Percentiles rank a stretch among this genome's conserved stretches.
Evolutionary conservation across 2,329 filamentous ascomycete species (phyloP).

Genomic region (Sodiomyces alkalinus): DNA sequence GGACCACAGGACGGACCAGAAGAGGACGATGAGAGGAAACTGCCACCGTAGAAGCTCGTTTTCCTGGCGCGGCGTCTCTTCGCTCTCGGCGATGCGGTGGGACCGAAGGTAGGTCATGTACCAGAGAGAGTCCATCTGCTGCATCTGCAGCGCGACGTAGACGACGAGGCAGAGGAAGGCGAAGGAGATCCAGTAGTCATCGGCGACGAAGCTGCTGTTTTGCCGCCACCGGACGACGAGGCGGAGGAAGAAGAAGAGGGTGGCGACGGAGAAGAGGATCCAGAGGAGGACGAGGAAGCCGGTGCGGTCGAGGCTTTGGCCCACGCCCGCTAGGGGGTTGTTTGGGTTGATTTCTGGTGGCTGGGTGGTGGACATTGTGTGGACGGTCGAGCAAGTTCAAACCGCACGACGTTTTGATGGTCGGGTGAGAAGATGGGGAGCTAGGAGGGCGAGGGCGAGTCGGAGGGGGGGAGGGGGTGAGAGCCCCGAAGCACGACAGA

Average conservation of each 20-base stretch:
- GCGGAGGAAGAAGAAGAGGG: slow-evolving; percentile 13
- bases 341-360: slow-evolving; percentile 3
- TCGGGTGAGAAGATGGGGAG: too few relatives aligned
- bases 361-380: too few relatives aligned
- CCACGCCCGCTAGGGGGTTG: slow-evolving; percentile 6
- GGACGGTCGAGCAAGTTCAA: too few relatives aligned
- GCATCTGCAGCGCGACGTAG: slow-evolving; percentile 9
- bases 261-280: slow-evolving; percentile 13
- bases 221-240: slow-evolving; percentile 12
- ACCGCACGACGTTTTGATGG: too few relatives aligned
- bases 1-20: slow-evolving; percentile 11
- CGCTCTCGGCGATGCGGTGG: slow-evolving; percentile 4
- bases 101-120: slow-evolving; percentile 7
- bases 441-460: too few relatives aligned
- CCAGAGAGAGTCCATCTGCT: slow-evolving; percentile 8
- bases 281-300: slow-evolving; percentile 14
- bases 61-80: slow-evolving; percentile 1
- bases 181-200: slow-evolving; percentile 17
- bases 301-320: slow-evolving; percentile 2
- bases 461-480: too few relatives aligned
- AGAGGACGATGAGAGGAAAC: slow-evolving; percentile 11
- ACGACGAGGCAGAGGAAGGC: slow-evolving; percentile 13
- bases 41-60: slow-evolving; percentile 7
- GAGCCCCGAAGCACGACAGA: too few relatives aligned
- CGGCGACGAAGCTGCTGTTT: slow-evolving; percentile 8